Conservation (phyloP, 306 rosid species). For the Cyamopsis tetragonoloba region DNA sequence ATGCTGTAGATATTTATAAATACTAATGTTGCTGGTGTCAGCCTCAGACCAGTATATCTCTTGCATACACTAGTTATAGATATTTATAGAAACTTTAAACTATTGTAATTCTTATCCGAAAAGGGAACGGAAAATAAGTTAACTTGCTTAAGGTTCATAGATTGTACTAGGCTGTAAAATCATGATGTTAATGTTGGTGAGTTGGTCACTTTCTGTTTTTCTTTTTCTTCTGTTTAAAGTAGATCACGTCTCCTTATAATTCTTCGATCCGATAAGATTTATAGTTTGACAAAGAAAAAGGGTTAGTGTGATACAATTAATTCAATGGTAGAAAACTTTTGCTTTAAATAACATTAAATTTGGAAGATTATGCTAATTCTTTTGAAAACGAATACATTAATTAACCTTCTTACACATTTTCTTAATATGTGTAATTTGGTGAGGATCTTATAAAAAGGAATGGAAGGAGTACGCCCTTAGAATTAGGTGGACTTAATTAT, state of each 20-base stretch:
- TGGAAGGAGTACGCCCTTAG: no score
- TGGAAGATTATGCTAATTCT: no score
- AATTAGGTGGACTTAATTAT: no score
- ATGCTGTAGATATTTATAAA: neutral
- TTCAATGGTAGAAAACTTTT: no score
- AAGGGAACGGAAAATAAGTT: neutral
- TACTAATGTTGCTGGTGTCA: slow-evolving; percentile 4
- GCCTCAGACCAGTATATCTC: neutral
- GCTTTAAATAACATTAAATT: no score
- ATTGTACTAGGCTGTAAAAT: neutral
- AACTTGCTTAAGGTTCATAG: neutral
- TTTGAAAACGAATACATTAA: no score
- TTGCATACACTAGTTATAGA: neutral
- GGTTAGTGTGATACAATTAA: no score
- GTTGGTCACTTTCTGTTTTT: neutral
- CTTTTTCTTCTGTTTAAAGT: neutral
- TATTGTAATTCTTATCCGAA: neutral
- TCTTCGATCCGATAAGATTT: neutral
- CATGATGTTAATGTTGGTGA: neutral
- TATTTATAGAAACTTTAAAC: no score
- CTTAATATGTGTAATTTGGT: no score
- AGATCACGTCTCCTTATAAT: neutral
- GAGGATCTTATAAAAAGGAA: no score
- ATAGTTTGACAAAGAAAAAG: neutral
- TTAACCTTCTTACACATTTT: no score